phyloP scores from a whole-genome alignment of 2,329 filamentous ascomycete genomes.

The Alternaria triticina region DNA sequence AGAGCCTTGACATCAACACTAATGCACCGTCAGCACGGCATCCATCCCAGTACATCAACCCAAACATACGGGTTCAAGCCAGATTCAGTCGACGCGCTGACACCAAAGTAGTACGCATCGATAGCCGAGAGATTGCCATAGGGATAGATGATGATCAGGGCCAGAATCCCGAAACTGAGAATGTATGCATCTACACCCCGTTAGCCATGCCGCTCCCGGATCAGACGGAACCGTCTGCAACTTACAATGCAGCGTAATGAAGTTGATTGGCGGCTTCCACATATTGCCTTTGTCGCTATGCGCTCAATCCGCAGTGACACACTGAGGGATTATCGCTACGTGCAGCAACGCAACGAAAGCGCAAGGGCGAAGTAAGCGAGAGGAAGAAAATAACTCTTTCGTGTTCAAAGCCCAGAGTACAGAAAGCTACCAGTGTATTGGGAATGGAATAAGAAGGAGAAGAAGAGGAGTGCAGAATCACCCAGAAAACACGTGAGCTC shows the following conservation, averaged over 20 bases:
- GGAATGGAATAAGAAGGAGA: background rate
- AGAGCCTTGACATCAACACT: conserved; percentile 58
- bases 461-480: background rate
- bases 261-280: conserved; percentile 59
- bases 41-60: no score
- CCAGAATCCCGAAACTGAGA: conserved; percentile 72
- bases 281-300: background rate
- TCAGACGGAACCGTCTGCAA: background rate
- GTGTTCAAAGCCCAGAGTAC: background rate
- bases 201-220: background rate
- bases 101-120: conserved; percentile 85
- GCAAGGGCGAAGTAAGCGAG: background rate
- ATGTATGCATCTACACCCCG: conserved; percentile 74
- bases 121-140: conserved; percentile 73
- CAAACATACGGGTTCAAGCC: conserved; percentile 76
- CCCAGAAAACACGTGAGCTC: background rate
- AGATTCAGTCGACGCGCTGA: conserved; percentile 86
- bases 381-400: background rate
- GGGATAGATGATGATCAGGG: conserved; percentile 79
- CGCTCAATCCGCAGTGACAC: background rate
- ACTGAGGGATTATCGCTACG: background rate
- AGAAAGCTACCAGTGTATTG: background rate
- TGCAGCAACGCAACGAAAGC: background rate
- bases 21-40: conserved; percentile 14
- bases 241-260: conserved; percentile 80